These are phyloP conservation scores for Fusarium dimerum DNA, from an alignment of 2,329 filamentous ascomycete species.

Conservation along the genomic window DNA sequence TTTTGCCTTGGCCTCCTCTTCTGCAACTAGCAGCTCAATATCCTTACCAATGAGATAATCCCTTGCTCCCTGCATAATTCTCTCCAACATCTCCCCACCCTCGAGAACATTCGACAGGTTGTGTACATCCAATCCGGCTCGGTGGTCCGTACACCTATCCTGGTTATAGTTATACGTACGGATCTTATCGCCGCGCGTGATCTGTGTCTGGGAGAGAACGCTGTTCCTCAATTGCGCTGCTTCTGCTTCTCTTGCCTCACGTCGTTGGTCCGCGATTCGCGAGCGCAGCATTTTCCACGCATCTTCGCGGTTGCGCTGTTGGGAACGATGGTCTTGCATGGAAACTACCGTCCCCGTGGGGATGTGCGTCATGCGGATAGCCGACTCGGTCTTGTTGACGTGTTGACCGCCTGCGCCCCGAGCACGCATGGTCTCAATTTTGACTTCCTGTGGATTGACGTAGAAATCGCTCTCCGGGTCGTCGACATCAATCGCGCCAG, in stretches of 20 bases:
- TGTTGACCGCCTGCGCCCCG: slow-evolving; percentile 93
- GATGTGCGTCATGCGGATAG: slow-evolving; percentile 86
- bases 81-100: slow-evolving; percentile 70
- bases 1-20: slow-evolving; percentile 48
- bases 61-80: slow-evolving; percentile 75
- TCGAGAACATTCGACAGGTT: slow-evolving; percentile 79
- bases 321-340: slow-evolving; percentile 91
- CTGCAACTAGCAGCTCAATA: slow-evolving; percentile 69
- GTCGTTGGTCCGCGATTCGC: slow-evolving; percentile 74
- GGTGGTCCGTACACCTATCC: slow-evolving; percentile 84
- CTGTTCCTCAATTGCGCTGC: slow-evolving; percentile 72
- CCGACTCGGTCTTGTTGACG: slow-evolving; percentile 97
- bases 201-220: slow-evolving; percentile 76
- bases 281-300: slow-evolving; percentile 86
- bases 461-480: slow-evolving; percentile 92
- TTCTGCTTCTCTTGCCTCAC: slow-evolving; percentile 83
- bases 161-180: slow-evolving; percentile 82
- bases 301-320: slow-evolving; percentile 82
- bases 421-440: slow-evolving; percentile 85
- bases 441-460: slow-evolving; percentile 80
- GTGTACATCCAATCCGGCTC: slow-evolving; percentile 76
- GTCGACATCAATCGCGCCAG: slow-evolving; percentile 62
- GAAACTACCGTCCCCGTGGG: slow-evolving; percentile 85
- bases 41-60: slow-evolving; percentile 76
- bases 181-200: slow-evolving; percentile 91